Evolutionary conservation across 75 land plant species (phyloP), one percentile per base, ranked within the genome.

Genomic region (Picea glauca): DNA sequence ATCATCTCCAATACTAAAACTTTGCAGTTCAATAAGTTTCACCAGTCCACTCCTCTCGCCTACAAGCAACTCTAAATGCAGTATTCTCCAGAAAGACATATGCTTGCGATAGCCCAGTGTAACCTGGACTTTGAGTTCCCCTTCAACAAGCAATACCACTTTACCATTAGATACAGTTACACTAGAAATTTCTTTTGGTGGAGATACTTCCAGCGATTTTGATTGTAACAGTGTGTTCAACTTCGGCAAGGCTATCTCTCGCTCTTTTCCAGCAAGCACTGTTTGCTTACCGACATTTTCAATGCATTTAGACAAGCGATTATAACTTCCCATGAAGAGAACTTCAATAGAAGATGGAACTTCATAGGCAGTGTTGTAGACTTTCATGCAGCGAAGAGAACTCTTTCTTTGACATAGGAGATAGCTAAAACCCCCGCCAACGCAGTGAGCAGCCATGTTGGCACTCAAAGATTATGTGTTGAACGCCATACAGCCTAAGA

Each of bases 41-140:
- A 91, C 78, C 64, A 67, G 81, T 32, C 98, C 93, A 79, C 84
- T 87, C 78, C 76, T 84, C 79, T 94, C 98, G 54, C 99, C 99
- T 23, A 94, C 98, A 79, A 98, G 92, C 76, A 98, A 79, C 68
- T 94, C 89, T 72, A 98, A 80, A 78, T 93, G 93, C 64, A 26
- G 0, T 26, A 26, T 26, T 26, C 26, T 26, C 26, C 26, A 26
- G 26, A 26, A 0, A 26, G 26, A 85, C 72, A 93, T 61, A 85
- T 98, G 86, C 11, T 98, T 98, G 31, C 98, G 82, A 62, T 98
- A 98, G 35, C 99, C 98, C 75, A 93, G 91, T n/a, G 99, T 98
- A 33, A 98, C 88, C 62, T 93, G 84, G 66, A 26, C 26, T 26
- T 26, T 26, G 26, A 26, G 26, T 26, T 26, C 26, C 26, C 26